These are phyloP conservation scores for Wickerhamomyces hampshirensis DNA, from an alignment of 805 yeast species.

Conservation along the genomic window DNA sequence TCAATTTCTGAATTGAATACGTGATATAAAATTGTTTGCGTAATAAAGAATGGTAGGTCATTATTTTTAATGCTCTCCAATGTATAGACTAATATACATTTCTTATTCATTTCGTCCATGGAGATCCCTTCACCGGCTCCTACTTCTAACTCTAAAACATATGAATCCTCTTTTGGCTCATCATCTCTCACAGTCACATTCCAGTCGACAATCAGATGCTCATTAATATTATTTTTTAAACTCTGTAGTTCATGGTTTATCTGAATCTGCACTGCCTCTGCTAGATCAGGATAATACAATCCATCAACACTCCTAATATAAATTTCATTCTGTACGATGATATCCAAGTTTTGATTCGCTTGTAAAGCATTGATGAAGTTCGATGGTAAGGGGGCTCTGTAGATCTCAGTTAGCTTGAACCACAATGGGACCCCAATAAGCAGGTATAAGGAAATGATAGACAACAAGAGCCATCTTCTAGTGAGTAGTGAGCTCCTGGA, in stretches of 20 bases:
- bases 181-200: slow-evolving; percentile 25
- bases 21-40: slow-evolving; percentile 46
- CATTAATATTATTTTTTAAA: slow-evolving; percentile 14
- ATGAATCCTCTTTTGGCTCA: slow-evolving; percentile 22
- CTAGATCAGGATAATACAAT: slow-evolving; percentile 62
- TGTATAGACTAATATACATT: slow-evolving; percentile 37
- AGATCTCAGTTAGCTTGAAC: slow-evolving; percentile 37
- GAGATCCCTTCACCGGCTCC: slow-evolving; percentile 41
- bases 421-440: slow-evolving; percentile 37
- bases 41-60: slow-evolving; percentile 57
- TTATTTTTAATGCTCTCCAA: slow-evolving; percentile 45
- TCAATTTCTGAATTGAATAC: slow-evolving; percentile 39
- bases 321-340: slow-evolving; percentile 39
- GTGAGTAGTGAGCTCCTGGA: slow-evolving; percentile 15
- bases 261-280: slow-evolving; percentile 47
- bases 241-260: slow-evolving; percentile 36
- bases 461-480: slow-evolving; percentile 20
- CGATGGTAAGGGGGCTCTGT: slow-evolving; percentile 35
- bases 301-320: slow-evolving; percentile 36
- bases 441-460: slow-evolving; percentile 24
- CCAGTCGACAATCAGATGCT: slow-evolving; percentile 30
- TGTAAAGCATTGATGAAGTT: slow-evolving; percentile 31
- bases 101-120: slow-evolving; percentile 35
- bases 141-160: slow-evolving; percentile 33
- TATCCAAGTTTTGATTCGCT: slow-evolving; percentile 37